Percentiles rank a stretch among this genome's conserved stretches.
phyloP scores from a whole-genome alignment of 1,284 basidiomycete species.

The Pterula multifida region DNA sequence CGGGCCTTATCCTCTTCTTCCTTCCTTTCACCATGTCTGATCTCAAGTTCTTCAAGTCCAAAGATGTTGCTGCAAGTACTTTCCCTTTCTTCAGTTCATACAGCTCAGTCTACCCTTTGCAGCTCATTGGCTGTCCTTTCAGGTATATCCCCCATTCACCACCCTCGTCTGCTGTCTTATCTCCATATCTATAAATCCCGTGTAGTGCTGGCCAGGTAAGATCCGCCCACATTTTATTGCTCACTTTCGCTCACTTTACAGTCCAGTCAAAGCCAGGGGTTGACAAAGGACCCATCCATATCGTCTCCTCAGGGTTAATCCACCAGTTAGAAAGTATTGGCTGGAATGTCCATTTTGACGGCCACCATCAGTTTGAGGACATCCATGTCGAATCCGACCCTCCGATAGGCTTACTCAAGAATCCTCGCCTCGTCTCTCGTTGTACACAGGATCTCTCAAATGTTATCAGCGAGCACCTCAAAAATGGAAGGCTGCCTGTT shows the following conservation, averaged over 20 bases:
- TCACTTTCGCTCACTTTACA: constrained; percentile 6
- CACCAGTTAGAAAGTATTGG: constrained; percentile 71
- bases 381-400: constrained; percentile 60
- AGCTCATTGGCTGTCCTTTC: constrained; percentile 38
- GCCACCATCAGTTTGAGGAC: constrained; percentile 81
- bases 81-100: neutral
- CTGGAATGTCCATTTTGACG: constrained; percentile 84
- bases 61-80: constrained; percentile 51
- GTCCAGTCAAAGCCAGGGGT: constrained; percentile 65
- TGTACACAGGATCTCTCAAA: constrained; percentile 77
- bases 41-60: constrained; percentile 55
- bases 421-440: constrained; percentile 76
- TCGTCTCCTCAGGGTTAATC: constrained; percentile 77
- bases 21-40: neutral
- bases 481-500: constrained; percentile 73
- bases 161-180: neutral
- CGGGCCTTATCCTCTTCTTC: constrained; percentile 1
- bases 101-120: constrained; percentile 6
- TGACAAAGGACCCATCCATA: constrained; percentile 82
- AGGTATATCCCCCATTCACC: constrained; percentile 20
- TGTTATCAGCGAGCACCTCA: constrained; percentile 64
- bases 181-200: neutral
- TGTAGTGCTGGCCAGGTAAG: constrained; percentile 26
- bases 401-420: constrained; percentile 81
- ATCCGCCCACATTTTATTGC: neutral